phyloP scores from a whole-genome alignment of 2,329 filamentous ascomycete genomes.

The Aspergillus ochraceus region DNA sequence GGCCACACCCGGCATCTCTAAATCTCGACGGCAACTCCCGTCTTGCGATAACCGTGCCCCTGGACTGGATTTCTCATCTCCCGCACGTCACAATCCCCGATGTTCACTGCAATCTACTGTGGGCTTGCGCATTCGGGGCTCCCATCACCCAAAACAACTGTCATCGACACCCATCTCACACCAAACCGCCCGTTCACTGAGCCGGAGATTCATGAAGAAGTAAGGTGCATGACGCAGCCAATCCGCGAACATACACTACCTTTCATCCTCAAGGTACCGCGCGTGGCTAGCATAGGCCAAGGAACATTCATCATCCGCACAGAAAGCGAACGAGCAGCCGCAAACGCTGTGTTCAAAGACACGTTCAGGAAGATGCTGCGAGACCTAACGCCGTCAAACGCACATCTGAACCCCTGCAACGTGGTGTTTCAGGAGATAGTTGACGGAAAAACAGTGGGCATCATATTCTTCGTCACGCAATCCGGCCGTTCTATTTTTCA shows the following conservation, averaged over 20 bases:
- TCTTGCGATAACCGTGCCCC: neutral
- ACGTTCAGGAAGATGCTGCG: neutral
- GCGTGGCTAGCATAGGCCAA: neutral
- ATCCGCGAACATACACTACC: neutral
- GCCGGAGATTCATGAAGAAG: neutral
- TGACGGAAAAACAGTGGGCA: neutral
- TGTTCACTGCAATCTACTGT: slow-evolving; percentile 1
- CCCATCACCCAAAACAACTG: neutral
- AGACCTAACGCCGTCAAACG: neutral
- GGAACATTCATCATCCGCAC: neutral
- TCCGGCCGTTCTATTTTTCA: neutral
- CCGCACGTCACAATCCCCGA: neutral
- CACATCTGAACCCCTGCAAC: neutral
- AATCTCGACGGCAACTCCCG: neutral
- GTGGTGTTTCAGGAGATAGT: neutral
- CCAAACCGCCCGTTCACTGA: neutral
- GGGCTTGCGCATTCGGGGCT: neutral
- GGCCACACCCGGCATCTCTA: neutral
- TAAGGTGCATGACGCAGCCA: neutral
- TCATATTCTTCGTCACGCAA: neutral
- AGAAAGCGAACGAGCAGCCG: neutral
- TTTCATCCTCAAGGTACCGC: neutral
- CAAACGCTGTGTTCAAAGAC: neutral
- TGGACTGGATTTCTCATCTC: neutral
- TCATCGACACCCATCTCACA: neutral